phyloP scores from a whole-genome alignment of 257 asterid genomes.

The Plantago major region DNA sequence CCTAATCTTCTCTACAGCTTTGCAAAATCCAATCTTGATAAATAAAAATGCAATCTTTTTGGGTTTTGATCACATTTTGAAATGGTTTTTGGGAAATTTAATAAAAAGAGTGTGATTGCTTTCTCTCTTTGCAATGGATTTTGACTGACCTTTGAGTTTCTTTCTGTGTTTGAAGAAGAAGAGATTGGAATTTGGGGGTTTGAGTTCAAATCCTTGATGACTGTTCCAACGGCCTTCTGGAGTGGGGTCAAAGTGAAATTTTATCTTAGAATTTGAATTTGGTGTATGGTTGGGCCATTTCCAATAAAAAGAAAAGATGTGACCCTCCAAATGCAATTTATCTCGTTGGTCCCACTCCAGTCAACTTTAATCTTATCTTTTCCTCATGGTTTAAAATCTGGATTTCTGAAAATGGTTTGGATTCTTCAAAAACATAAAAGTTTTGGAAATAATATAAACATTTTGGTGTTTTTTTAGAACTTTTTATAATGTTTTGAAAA shows the following conservation, averaged over 20 bases:
- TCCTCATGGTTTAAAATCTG: too few species aligned
- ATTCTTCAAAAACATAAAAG: too few species aligned
- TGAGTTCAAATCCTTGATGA: background rate
- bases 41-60: conserved; percentile 3
- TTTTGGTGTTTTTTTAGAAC: too few species aligned
- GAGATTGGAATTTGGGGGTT: background rate
- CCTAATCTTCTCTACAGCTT: too few species aligned
- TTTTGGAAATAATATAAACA: too few species aligned
- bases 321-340: background rate
- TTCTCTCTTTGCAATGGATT: too few species aligned
- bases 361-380: too few species aligned
- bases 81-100: background rate
- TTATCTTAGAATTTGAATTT: conserved; percentile 15
- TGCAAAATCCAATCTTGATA: background rate
- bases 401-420: too few species aligned
- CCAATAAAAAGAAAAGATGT: background rate
- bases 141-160: background rate
- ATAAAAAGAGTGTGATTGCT: background rate
- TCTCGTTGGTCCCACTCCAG: too few species aligned
- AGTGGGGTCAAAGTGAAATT: conserved; percentile 17
- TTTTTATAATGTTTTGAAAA: too few species aligned
- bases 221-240: conserved; percentile 23
- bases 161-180: background rate
- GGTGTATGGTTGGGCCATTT: conserved; percentile 4
- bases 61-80: background rate